These are phyloP conservation scores for Colletotrichum ledebouriae DNA, from an alignment of 2,329 filamentous ascomycete species.

Conservation along the genomic window DNA sequence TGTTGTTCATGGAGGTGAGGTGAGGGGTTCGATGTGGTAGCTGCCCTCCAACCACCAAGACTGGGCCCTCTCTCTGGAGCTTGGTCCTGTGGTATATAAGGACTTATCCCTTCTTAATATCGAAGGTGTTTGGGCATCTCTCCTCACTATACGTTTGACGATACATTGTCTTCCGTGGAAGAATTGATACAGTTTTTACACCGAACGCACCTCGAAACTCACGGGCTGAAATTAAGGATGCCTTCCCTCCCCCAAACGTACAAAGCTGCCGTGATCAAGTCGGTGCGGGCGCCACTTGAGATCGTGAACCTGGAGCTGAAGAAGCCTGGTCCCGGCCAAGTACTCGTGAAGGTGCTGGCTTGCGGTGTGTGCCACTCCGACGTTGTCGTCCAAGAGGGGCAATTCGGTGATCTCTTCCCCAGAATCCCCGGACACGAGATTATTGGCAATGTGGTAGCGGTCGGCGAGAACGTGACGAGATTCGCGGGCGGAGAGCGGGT, in stretches of 20 bases:
- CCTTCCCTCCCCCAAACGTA: conserved; percentile 71
- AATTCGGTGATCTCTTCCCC: conserved; percentile 69
- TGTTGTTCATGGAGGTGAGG: background rate
- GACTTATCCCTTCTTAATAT: background rate
- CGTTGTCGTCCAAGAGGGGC: conserved; percentile 59
- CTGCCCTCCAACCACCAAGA: background rate
- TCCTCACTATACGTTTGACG: too few species aligned
- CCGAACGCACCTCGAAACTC: too few species aligned
- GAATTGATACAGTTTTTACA: too few species aligned
- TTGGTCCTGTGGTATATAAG: background rate
- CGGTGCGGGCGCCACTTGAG: conserved; percentile 63
- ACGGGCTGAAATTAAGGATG: background rate
- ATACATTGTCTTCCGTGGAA: too few species aligned
- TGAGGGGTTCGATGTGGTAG: conserved; percentile 16
- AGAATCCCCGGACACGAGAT: conserved; percentile 79
- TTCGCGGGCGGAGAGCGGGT: conserved; percentile 72
- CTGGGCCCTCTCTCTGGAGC: background rate
- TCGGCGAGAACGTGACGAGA: conserved; percentile 68
- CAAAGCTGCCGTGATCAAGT: conserved; percentile 74
- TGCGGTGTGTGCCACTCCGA: conserved; percentile 81
- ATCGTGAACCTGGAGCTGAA: conserved; percentile 72
- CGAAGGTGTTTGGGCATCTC: too few species aligned
- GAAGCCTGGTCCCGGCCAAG: conserved; percentile 66
- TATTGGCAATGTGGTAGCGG: conserved; percentile 74
- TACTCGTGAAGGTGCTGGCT: conserved; percentile 79